phyloP scores from a whole-genome alignment of 768 basidiomycete genomes.

The Boletus fagicola region DNA sequence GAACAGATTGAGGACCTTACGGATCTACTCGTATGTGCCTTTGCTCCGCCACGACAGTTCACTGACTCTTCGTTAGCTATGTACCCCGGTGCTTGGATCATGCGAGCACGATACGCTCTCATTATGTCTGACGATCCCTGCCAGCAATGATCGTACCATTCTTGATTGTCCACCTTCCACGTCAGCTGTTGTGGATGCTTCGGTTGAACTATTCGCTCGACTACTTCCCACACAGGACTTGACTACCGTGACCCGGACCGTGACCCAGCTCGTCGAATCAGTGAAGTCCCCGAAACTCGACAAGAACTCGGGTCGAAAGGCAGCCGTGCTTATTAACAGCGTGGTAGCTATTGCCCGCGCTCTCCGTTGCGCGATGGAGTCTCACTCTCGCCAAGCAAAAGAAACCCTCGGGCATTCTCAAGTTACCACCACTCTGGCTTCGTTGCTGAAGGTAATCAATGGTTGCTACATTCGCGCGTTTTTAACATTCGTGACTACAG shows the following conservation, averaged over 20 bases:
- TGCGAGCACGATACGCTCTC: constrained; percentile 84
- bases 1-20: constrained; percentile 81
- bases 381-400: constrained; percentile 54
- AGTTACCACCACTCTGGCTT: constrained; percentile 58
- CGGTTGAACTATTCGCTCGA: constrained; percentile 81
- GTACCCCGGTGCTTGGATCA: constrained; percentile 76
- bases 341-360: constrained; percentile 70
- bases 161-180: constrained; percentile 71
- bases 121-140: constrained; percentile 53
- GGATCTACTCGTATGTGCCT: constrained; percentile 63
- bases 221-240: constrained; percentile 79
- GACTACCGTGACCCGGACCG: constrained; percentile 48
- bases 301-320: constrained; percentile 80
- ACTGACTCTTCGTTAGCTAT: constrained; percentile 28
- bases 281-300: constrained; percentile 78
- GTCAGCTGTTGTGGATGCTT: constrained; percentile 83
- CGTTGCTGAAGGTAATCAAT: constrained; percentile 71
- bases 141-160: constrained; percentile 43
- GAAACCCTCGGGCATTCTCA: constrained; percentile 67
- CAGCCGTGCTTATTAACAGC: constrained; percentile 81
- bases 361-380: constrained; percentile 54
- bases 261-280: constrained; percentile 61
- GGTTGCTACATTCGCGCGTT: constrained; percentile 7
- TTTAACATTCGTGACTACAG: constrained; percentile 35
- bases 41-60: background rate